Conservation (phyloP, 768 basidiomycete species). For the Rhizopogon roseolus region DNA sequence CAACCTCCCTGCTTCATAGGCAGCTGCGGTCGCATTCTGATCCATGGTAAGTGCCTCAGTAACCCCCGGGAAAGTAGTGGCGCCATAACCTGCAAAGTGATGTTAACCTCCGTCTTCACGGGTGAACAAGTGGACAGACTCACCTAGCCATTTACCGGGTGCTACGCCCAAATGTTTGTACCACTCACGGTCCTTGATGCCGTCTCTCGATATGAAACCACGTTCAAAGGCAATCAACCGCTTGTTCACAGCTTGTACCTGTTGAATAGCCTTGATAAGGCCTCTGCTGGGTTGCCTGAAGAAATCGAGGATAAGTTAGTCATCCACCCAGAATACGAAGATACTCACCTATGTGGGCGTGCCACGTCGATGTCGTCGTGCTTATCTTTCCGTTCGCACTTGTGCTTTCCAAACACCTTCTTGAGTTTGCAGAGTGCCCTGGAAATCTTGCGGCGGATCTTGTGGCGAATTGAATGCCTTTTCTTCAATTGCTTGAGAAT, state of each 20-base stretch:
- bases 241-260: constrained; percentile 53
- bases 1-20: constrained; percentile 60
- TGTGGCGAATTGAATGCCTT: constrained; percentile 10
- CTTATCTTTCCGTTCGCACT: constrained; percentile 8
- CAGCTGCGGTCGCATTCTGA: constrained; percentile 54
- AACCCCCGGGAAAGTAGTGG: constrained; percentile 77
- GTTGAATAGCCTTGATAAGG: constrained; percentile 54
- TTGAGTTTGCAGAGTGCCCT: constrained; percentile 31
- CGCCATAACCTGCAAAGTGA: constrained; percentile 57
- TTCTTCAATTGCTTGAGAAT: constrained; percentile 37
- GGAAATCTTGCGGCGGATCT: constrained; percentile 20
- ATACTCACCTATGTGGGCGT: neutral
- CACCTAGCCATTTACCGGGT: constrained; percentile 79
- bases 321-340: neutral
- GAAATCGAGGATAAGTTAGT: neutral
- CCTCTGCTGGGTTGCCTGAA: constrained; percentile 32
- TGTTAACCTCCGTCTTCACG: neutral
- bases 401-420: constrained; percentile 27
- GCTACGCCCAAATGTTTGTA: constrained; percentile 80
- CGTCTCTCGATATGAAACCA: constrained; percentile 73
- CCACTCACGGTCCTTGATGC: constrained; percentile 78
- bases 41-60: constrained; percentile 75
- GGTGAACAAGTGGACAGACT: constrained; percentile 11
- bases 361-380: constrained; percentile 1
- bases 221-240: constrained; percentile 66